These are phyloP conservation scores for Colletotrichum sp. DNA, from an alignment of 2,329 filamentous ascomycete genomes.

Conservation along the genomic window DNA sequence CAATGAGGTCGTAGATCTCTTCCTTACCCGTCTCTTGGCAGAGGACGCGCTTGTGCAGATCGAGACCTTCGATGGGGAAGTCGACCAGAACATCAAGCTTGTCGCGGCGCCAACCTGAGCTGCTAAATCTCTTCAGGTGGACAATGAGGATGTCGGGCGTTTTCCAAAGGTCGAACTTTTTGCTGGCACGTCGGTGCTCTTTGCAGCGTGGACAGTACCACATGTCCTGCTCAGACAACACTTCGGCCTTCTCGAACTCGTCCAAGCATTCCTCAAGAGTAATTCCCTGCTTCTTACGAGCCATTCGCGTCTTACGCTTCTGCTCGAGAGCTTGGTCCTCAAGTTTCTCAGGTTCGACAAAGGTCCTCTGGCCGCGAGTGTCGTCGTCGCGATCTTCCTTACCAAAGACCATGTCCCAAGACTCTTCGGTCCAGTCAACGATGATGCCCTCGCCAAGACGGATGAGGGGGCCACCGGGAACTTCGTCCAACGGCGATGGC, in stretches of 20 bases:
- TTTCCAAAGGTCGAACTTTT: slow-evolving; percentile 98
- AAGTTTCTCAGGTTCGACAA: slow-evolving; percentile 54
- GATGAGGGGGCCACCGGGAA: slow-evolving; percentile 67
- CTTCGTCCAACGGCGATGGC: slow-evolving; percentile 24
- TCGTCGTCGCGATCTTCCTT: slow-evolving; percentile 39
- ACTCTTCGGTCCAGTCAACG: slow-evolving; percentile 80
- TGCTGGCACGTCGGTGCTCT: slow-evolving; percentile 87
- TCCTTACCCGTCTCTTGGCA: slow-evolving; percentile 81
- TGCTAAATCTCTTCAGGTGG: slow-evolving; percentile 95
- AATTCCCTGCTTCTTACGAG: slow-evolving; percentile 65
- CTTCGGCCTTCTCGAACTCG: slow-evolving; percentile 93
- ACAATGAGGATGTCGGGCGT: slow-evolving; percentile 93
- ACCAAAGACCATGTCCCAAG: slow-evolving; percentile 74
- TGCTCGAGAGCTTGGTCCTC: slow-evolving; percentile 70
- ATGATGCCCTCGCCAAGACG: slow-evolving; percentile 84
- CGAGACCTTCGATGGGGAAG: slow-evolving; percentile 87
- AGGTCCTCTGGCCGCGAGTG: slow-evolving; percentile 65
- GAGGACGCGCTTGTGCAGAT: slow-evolving; percentile 80
- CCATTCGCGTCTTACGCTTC: slow-evolving; percentile 68
- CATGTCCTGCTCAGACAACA: slow-evolving; percentile 92
- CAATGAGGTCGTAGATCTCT: slow-evolving; percentile 90
- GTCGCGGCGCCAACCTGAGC: slow-evolving; percentile 79
- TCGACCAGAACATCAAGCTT: slow-evolving; percentile 92
- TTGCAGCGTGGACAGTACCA: slow-evolving; percentile 99
- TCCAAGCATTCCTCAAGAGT: slow-evolving; percentile 89